Evolutionary conservation across 345 rosid species (phyloP), one percentile per base, ranked within the genome.

Genomic region (Sonneratia caseolaris): DNA sequence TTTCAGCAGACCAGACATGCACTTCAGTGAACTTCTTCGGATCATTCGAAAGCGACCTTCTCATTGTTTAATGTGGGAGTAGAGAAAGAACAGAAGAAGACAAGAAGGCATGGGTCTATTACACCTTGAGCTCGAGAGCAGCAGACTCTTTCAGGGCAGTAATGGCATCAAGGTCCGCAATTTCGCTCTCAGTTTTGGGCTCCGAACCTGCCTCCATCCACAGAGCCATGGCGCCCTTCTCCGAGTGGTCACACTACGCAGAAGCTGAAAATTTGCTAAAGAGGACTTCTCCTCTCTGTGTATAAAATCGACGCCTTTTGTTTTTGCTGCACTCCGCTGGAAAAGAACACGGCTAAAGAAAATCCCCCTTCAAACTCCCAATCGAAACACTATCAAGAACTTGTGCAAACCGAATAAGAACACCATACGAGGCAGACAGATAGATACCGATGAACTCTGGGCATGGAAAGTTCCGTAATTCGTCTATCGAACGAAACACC

Each of bases 111-210:
- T 8, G 15, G 24, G 69, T 67, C 16, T 38, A 67, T 2, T 40
- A 18, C 6, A 4, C 47, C 95, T 91, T 91, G 69, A 89, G 86
- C 73, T 94, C 98, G 65, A 91, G 72, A 79, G 98, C 96, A 79
- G 95, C 82, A 55, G 95, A 89, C 76, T 91, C 86, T 88, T 91
- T 94, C 77, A 94, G 79, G 78, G 97, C 91, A 70, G 89, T 45
- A 32, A 87, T 87, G 64, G 88, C 90, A 49, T 81, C 77, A 53
- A 94, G 82, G 81, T 94, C 95, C 37, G 89, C 90, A 5, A 83
- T 72, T 80, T 94, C 97, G 37, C 71, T 77, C 64, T 87, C 88
- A 3, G 88, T 86, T 36, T 38, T 82, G 68, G 98, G 98, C 51
- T 83, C 86, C 0, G 95, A 79, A 16, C 93, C 96, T 14, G 86